Evolutionary conservation across 164 flowering plant genomes (phyloP), one percentile per base, ranked within the genome.

Genomic region (Umbellularia californica): DNA sequence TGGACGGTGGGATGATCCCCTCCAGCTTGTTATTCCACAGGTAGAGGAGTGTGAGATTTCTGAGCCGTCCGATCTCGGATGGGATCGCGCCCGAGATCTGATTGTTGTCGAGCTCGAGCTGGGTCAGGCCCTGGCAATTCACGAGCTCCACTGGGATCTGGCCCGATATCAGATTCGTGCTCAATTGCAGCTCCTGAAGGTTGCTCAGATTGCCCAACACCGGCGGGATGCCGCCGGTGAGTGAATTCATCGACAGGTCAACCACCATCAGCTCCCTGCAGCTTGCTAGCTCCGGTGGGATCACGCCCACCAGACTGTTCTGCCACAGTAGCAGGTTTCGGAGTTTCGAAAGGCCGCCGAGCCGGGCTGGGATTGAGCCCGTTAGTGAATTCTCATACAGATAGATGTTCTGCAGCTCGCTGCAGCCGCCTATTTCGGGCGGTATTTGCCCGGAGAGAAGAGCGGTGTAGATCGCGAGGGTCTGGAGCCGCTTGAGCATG

Each of bases 21-120:
- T 92, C 85, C 6, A 96, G 86, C 70, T 75, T 88, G 78, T 96
- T 96, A 72, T 88, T 82, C 99, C 99, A 94, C 33, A 95, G 88
- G 66, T 91, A 96, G 80, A 96, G 88, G 66, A 92, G 65, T 50
- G 88, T 89, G 82, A 96, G 79, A 77, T 84, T 83, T 81, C 79
- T 85, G 68, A 96, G 75, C 7, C 81, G 84, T 30, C 97, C 95
- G 19, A 93, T 81, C 28, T 68, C 75, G 19, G 41, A 76, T 3
- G 99, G 98, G 71, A 96, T 92, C 81, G 84, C 87, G 1, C 99
- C 98, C 0, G 91, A 83, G 25, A 96, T 80, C 9, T 75, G 77
- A 67, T 96, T 96, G 90, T 93, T 96, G 85, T 96, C 98, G 6
- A 94, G 75, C 80, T 94, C 97, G 69, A 95, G 77, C 76, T 92